Conservation (phyloP, 371 early-diverging fungal genomes). For the Mucor sp. region DNA sequence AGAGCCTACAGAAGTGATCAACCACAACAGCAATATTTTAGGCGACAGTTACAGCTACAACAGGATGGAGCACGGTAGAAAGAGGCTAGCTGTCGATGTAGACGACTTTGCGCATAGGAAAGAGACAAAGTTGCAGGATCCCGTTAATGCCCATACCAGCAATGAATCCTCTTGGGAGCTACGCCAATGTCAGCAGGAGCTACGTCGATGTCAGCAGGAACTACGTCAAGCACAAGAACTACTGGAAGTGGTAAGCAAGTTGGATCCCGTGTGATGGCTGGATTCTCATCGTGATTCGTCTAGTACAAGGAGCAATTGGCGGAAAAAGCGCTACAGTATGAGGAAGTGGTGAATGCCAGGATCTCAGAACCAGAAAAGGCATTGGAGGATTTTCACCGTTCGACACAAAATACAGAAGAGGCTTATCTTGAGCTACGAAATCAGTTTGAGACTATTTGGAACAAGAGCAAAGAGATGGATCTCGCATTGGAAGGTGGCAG, state of each 20-base stretch:
- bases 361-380: conserved; percentile 14
- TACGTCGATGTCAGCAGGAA: not conserved
- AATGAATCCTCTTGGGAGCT: not conserved
- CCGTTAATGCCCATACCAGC: not conserved
- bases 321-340: not conserved
- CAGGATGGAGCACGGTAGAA: not conserved
- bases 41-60: not conserved
- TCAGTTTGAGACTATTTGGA: not conserved
- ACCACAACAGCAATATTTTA: not conserved
- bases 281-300: not conserved
- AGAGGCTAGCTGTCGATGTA: not conserved
- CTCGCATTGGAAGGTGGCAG: not conserved
- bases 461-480: not conserved
- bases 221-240: not conserved
- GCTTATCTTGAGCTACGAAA: not conserved
- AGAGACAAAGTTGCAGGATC: not conserved
- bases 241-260: not conserved
- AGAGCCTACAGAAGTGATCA: not conserved
- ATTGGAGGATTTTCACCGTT: not conserved
- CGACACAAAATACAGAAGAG: conserved; percentile 1
- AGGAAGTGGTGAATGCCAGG: conserved; percentile 4
- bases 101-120: not conserved
- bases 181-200: not conserved
- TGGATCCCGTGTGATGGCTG: too few relatives aligned
- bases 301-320: not conserved